A percentile compares a stretch with the other conserved stretches of the same genome.
Evolutionary conservation across 75 land plant genomes (phyloP).

Genomic region (Picea glauca): DNA sequence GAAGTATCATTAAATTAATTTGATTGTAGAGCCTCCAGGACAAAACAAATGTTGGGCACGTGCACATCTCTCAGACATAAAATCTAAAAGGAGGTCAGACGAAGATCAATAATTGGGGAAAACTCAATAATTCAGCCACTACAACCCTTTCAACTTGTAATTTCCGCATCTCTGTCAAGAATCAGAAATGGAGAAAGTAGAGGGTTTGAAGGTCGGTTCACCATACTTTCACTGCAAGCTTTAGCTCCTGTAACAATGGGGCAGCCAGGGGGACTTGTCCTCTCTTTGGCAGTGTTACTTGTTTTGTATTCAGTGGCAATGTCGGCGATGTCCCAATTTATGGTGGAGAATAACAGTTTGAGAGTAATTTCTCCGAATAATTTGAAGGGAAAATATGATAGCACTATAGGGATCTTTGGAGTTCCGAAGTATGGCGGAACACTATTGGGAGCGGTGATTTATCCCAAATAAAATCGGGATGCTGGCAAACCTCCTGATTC

Average conservation of each 20-base stretch:
- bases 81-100: neutral
- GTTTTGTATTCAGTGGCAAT: neutral
- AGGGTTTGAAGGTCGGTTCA: neutral
- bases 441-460: conserved; percentile 68
- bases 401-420: conserved; percentile 90
- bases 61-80: neutral
- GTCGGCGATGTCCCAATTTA: conserved; percentile 27
- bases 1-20: too few relatives aligned
- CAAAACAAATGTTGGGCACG: neutral
- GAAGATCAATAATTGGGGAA: too few relatives aligned
- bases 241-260: neutral
- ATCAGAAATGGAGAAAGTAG: neutral
- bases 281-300: neutral
- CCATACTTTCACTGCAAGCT: neutral
- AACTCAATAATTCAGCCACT: too few relatives aligned
- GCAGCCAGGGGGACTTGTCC: neutral
- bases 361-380: conserved; percentile 68
- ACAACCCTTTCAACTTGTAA: neutral
- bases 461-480: conserved; percentile 58
- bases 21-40: too few relatives aligned
- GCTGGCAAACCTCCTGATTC: conserved; percentile 48
- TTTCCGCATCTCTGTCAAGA: neutral
- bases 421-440: conserved; percentile 89
- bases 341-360: conserved; percentile 92
- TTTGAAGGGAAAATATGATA: conserved; percentile 64